These are phyloP conservation scores for Lactarius psammicola DNA, from an alignment of 768 basidiomycete genomes.

Conservation along the genomic window DNA sequence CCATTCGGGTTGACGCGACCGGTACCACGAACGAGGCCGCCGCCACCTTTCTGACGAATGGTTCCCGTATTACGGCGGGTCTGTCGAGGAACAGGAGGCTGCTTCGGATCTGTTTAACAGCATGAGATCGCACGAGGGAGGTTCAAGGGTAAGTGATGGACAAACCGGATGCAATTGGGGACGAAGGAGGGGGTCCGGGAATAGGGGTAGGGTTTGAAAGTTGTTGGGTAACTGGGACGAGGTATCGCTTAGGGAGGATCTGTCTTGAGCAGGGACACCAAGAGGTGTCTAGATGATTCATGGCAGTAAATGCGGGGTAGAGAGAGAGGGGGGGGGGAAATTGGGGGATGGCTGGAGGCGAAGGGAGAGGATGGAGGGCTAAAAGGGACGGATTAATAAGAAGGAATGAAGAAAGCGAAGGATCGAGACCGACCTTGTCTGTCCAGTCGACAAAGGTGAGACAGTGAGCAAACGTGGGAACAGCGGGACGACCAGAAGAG, in stretches of 20 bases:
- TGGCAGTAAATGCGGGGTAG: slow-evolving; percentile 7
- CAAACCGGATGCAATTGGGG: slow-evolving; percentile 43
- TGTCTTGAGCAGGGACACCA: slow-evolving; percentile 84
- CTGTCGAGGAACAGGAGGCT: slow-evolving; percentile 34
- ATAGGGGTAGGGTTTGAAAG: slow-evolving; percentile 31
- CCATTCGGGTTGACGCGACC: slow-evolving; percentile 61
- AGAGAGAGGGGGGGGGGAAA: not conserved
- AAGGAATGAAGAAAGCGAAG: not conserved
- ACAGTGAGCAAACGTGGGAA: slow-evolving; percentile 10
- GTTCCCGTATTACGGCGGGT: slow-evolving; percentile 37
- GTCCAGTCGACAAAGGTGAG: slow-evolving; percentile 15
- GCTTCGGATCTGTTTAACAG: slow-evolving; percentile 27
- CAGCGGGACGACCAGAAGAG: slow-evolving; percentile 20
- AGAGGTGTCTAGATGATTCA: slow-evolving; percentile 52
- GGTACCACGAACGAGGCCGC: slow-evolving; percentile 64
- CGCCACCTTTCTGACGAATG: slow-evolving; percentile 39
- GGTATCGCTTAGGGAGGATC: slow-evolving; percentile 74
- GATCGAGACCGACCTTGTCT: slow-evolving; percentile 26
- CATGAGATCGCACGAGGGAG: slow-evolving; percentile 23
- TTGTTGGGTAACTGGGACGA: slow-evolving; percentile 44
- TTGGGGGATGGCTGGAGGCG: not conserved
- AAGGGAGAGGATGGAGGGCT: slow-evolving; percentile 2
- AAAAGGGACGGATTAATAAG: slow-evolving; percentile 16
- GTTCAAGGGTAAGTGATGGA: slow-evolving; percentile 21
- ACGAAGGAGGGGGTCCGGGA: slow-evolving; percentile 42